Base-by-base conservation (phyloP, 768 basidiomycete species). In the Butyriboletus loyo region DNA sequence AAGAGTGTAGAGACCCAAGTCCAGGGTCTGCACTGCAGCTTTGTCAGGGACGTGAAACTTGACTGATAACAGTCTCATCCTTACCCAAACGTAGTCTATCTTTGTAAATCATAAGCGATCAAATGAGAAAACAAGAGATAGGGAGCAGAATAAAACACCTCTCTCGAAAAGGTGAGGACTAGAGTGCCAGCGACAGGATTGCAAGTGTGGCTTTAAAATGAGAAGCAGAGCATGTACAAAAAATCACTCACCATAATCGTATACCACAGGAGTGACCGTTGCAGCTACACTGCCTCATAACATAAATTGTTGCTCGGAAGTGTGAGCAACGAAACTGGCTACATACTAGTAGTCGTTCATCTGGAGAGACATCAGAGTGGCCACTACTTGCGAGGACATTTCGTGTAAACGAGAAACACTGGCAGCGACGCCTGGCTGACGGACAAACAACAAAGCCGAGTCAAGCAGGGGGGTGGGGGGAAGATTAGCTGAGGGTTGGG, bases 91-190 rank as follows among this genome's bases (percentile, higher is more conserved):
- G 10, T 52, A 37, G 15, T 54, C 30, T 37, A 62, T 40, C 60
- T 61, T 28, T 36, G 21, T 7, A 30, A 22, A 1, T 7, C 7
- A 13, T 15, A 2, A 3, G 13, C n/a, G n/a, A n/a, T n/a, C n/a
- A n/a, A n/a, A 37, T 24, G 9, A 17, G 6, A 2, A 15, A 32
- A 21, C 13, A 13, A 14, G n/a, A 7, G 5, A 3, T 10, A 10
- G 5, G 14, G 22, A 28, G 14, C 6, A 5, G 17, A n/a, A 49
- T 7, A 11, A 59, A 11, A 24, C 39, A 57, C 59, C 46, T 61
- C 59, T 45, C 49, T 44, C 14, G 59, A 27, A 21, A 61, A 42
- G 21, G 50, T 60, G 37, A 60, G 59, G 28, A 53, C 59, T 60
- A 22, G 9, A 31, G 10, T 17, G 15, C 19, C 19, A 32, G 36